These are phyloP conservation scores for Magnusiomyces suaveolens DNA, from an alignment of 1,139 yeast genomes.

Conservation along the genomic window DNA sequence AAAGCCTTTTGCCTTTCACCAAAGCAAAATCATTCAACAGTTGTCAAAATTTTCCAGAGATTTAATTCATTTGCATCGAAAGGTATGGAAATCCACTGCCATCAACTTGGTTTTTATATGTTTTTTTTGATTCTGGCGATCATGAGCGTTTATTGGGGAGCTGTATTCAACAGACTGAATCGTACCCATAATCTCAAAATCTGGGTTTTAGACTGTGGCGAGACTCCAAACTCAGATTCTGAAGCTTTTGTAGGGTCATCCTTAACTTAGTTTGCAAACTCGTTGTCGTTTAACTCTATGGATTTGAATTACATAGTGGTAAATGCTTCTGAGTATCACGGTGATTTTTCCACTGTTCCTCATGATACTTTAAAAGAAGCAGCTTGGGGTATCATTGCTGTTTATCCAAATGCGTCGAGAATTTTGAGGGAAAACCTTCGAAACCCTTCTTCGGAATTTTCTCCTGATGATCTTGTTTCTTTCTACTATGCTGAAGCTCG, in stretches of 20 bases:
- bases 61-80: background rate
- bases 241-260: conserved; percentile 12
- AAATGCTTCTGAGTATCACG: conserved; percentile 8
- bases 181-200: conserved; percentile 38
- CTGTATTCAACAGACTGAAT: conserved; percentile 37
- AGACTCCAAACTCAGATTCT: conserved; percentile 11
- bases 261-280: conserved; percentile 63
- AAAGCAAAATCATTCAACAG: background rate
- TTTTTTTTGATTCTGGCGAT: conserved; percentile 22
- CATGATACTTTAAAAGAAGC: conserved; percentile 13
- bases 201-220: conserved; percentile 43
- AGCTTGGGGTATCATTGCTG: conserved; percentile 20
- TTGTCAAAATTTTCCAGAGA: background rate
- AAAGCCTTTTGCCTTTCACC: background rate
- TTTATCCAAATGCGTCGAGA: conserved; percentile 19
- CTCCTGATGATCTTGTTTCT: background rate
- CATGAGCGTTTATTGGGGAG: conserved; percentile 54
- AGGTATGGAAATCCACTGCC: background rate
- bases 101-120: conserved; percentile 8
- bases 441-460: background rate
- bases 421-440: conserved; percentile 10
- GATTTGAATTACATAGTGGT: conserved; percentile 9
- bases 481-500: conserved; percentile 10
- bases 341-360: conserved; percentile 6
- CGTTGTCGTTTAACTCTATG: conserved; percentile 29